Percentiles rank a stretch among this genome's conserved stretches.
Conservation (phyloP, 169 alveolate genomes). For the Eimeria sp. region DNA sequence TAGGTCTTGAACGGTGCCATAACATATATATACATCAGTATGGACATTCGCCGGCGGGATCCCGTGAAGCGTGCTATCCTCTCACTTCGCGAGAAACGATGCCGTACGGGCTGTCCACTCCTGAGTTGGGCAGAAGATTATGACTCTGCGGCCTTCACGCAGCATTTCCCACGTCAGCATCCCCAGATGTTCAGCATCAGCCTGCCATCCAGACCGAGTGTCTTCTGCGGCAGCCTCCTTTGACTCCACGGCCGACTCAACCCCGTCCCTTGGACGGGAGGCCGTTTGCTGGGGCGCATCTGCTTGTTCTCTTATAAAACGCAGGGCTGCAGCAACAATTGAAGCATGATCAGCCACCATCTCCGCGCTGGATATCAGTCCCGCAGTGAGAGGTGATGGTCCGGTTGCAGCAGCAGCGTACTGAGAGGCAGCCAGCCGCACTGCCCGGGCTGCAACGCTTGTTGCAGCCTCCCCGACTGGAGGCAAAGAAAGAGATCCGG, state of each 20-base stretch:
- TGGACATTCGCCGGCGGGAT: not conserved
- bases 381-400: not conserved
- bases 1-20: not conserved
- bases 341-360: constrained; percentile 21
- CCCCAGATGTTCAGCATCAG: constrained; percentile 83
- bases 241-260: not conserved
- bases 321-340: constrained; percentile 58
- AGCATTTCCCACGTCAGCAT: constrained; percentile 85
- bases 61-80: not conserved
- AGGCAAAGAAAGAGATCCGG: constrained; percentile 33
- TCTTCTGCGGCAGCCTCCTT: not conserved
- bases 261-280: not conserved
- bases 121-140: constrained; percentile 87
- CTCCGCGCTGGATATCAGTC: constrained; percentile 11
- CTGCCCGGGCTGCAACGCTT: constrained; percentile 68
- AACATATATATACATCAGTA: not conserved
- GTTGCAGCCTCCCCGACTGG: constrained; percentile 39
- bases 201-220: constrained; percentile 53
- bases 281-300: not conserved
- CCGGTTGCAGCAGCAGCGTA: constrained; percentile 18
- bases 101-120: constrained; percentile 82
- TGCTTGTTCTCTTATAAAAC: constrained; percentile 16
- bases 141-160: constrained; percentile 83
- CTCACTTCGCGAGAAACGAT: constrained; percentile 70
- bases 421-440: constrained; percentile 45